Conservation (phyloP, 495 filamentous ascomycete genomes). For the Lineolata rhizophorae region DNA sequence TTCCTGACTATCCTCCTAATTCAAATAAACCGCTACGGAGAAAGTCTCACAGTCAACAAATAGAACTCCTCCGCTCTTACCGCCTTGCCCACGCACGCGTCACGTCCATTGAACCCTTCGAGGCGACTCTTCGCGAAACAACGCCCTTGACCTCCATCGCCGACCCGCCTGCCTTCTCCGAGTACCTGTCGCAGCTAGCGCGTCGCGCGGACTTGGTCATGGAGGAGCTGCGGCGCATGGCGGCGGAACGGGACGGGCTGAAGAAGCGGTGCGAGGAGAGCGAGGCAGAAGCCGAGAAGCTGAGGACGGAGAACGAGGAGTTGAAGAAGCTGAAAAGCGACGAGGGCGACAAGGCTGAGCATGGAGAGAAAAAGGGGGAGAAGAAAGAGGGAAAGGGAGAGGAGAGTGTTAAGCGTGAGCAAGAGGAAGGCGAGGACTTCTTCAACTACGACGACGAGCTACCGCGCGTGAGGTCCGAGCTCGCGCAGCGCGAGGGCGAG, state of each 20-base stretch:
- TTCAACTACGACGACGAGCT: conserved; percentile 74
- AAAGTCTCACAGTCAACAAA: no score
- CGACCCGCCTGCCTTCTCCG: conserved; percentile 66
- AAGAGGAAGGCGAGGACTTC: conserved; percentile 46
- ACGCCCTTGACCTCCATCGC: conserved; percentile 74
- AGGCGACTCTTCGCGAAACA: conserved; percentile 71
- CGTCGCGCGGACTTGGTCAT: conserved; percentile 73
- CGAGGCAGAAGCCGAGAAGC: conserved; percentile 38
- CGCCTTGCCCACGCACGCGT: conserved; percentile 71
- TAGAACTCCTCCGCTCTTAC: conserved; percentile 81
- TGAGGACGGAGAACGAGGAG: conserved; percentile 27
- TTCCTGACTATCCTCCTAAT: conserved; percentile 1
- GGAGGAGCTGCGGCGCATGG: conserved; percentile 78
- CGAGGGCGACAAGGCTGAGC: no score
- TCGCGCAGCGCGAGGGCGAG: conserved; percentile 13
- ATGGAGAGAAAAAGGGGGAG: no score
- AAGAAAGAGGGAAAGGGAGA: no score
- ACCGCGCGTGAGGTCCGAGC: conserved; percentile 29
- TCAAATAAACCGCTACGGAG: no score
- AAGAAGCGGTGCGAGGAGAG: conserved; percentile 55
- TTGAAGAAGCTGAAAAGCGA: conserved; percentile 22
- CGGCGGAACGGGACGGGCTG: conserved; percentile 55
- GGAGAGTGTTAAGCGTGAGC: no score
- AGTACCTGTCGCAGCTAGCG: conserved; percentile 82
- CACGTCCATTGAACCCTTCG: conserved; percentile 73